These are phyloP conservation scores for Geranium brycei DNA, from an alignment of 345 rosid species.

Conservation along the genomic window DNA sequence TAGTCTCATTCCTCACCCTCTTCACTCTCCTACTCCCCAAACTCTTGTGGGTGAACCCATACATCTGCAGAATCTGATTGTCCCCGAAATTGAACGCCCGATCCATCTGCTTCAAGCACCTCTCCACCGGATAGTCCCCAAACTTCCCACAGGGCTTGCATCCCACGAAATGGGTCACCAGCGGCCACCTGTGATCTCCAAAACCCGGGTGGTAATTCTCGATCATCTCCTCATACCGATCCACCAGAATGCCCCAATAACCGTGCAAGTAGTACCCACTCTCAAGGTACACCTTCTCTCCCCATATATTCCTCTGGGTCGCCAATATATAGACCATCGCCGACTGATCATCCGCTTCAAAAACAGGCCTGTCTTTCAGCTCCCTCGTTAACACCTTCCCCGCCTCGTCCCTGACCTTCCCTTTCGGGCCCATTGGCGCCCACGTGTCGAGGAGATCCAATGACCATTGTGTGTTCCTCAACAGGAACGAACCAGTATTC, in stretches of 20 bases:
- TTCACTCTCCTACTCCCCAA: constrained; percentile 31
- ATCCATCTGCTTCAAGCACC: constrained; percentile 61
- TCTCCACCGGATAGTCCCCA: constrained; percentile 50
- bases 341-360: constrained; percentile 56
- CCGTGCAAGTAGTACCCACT: constrained; percentile 47
- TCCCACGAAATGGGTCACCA: constrained; percentile 55
- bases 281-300: constrained; percentile 39
- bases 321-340: constrained; percentile 47
- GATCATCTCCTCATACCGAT: constrained; percentile 50
- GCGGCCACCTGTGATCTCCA: constrained; percentile 53
- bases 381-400: constrained; percentile 43
- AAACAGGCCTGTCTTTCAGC: constrained; percentile 43
- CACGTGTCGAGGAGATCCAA: constrained; percentile 39
- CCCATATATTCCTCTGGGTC: constrained; percentile 45
- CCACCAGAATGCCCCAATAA: constrained; percentile 56
- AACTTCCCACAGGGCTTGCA: constrained; percentile 60
- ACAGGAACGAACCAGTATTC: constrained; percentile 46
- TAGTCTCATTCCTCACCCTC: constrained; percentile 32
- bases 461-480: constrained; percentile 45
- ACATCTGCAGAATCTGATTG: constrained; percentile 44
- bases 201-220: constrained; percentile 53
- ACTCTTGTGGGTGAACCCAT: constrained; percentile 35
- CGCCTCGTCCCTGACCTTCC: constrained; percentile 47
- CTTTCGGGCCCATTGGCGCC: constrained; percentile 54
- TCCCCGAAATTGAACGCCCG: constrained; percentile 51